Evolutionary conservation across 495 filamentous ascomycete species (phyloP), one percentile per base, ranked within the genome.

Genomic region (Penicillium macrosclerotiorum): DNA sequence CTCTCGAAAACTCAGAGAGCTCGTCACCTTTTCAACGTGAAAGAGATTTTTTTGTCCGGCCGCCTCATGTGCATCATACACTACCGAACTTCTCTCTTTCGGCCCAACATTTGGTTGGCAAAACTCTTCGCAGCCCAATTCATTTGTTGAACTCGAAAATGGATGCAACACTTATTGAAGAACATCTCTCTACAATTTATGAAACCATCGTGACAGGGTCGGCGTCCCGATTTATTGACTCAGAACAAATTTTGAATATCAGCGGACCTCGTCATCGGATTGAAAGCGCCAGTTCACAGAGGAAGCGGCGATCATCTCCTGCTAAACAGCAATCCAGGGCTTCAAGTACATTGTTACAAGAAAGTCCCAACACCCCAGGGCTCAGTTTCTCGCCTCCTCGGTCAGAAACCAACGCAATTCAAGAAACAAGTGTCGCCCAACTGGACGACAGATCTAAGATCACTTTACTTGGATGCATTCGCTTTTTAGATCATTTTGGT

Each of bases 401-500:
- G n/a, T n/a, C n/a, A n/a, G n/a, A n/a, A n/a, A n/a, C n/a, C n/a
- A n/a, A n/a, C n/a, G n/a, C n/a, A n/a, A n/a, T n/a, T n/a, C n/a
- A n/a, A n/a, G n/a, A n/a, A n/a, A n/a, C n/a, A n/a, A n/a, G 7
- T 29, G 5, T 20, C 3, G 11, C 34, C 1, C 2, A 0, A 22
- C 5, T 1, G 6, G 16, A 19, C n/a, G 34, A 22, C 5, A 11
- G n/a, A 4, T 37, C 22, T 11, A 37, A 37, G 17, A 47, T 59
- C 12, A 56, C 56, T 1, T 30, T 56, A 22, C 27, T 61, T 4
- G 61, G 61, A 5, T 47, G 47, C 13, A 37, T 47, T 25, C 44
- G 47, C 4, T 64, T 62, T n/a, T 27, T 64, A 25, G 61, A 64
- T 36, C 58, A 64, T 45, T 62, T 64, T 17, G 48, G 46, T 20